These are phyloP conservation scores for Xerocomus spinulosus DNA, from an alignment of 768 basidiomycete species.

Conservation along the genomic window DNA sequence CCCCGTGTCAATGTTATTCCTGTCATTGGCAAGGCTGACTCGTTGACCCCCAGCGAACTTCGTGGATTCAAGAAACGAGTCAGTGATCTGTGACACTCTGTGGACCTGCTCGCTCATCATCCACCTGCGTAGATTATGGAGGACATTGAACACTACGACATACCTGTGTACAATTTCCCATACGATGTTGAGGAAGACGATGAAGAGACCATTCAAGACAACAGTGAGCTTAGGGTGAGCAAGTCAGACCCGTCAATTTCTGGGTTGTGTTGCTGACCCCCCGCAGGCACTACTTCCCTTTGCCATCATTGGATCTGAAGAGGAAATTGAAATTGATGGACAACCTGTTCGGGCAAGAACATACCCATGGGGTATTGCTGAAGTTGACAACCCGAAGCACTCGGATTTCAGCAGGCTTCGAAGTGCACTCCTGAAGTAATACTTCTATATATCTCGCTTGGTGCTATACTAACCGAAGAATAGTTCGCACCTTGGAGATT, in stretches of 20 bases:
- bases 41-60: conserved; percentile 89
- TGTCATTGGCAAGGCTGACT: conserved; percentile 94
- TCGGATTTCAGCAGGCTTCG: conserved; percentile 96
- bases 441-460: conserved; percentile 2
- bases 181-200: conserved; percentile 99
- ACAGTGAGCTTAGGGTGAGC: conserved; percentile 86
- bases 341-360: conserved; percentile 88
- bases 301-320: conserved; percentile 95
- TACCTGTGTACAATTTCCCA: conserved; percentile 99
- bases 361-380: conserved; percentile 98
- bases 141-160: conserved; percentile 97
- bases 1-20: conserved; percentile 99
- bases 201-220: conserved; percentile 96
- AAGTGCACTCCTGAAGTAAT: conserved; percentile 85
- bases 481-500: conserved; percentile 90
- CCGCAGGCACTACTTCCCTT: conserved; percentile 85
- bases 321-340: conserved; percentile 91
- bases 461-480: conserved; percentile 8
- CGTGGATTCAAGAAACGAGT: conserved; percentile 94
- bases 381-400: conserved; percentile 99
- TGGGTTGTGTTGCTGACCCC: conserved; percentile 5
- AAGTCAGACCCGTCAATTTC: neutral
- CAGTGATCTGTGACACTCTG: conserved; percentile 18
- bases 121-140: conserved; percentile 80
- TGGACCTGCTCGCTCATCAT: neutral